A percentile compares a stretch with the other conserved stretches of the same genome.
Evolutionary conservation across 148 eudicot genomes (phyloP).

Genomic region (Cornus controversa): DNA sequence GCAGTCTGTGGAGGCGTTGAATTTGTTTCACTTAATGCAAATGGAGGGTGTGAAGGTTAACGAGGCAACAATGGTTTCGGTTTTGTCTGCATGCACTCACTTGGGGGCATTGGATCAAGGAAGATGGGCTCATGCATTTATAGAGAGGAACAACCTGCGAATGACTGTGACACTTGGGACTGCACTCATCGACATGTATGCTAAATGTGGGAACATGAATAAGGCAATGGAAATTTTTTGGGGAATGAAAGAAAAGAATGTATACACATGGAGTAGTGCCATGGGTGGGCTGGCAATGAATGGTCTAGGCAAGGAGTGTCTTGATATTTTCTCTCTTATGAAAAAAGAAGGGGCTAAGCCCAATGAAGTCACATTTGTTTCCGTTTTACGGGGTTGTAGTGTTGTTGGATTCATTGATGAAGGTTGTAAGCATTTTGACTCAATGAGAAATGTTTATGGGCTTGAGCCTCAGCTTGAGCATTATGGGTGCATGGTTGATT

Average conservation of each 20-base stretch:
- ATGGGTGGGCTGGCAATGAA: background rate
- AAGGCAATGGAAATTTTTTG: constrained; percentile 1
- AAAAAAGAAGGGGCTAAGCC: background rate
- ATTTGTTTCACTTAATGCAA: background rate
- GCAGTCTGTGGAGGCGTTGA: background rate
- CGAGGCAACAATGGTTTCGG: background rate
- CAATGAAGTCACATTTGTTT: constrained; percentile 15
- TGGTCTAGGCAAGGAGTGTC: background rate
- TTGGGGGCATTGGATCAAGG: background rate
- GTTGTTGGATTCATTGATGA: constrained; percentile 11
- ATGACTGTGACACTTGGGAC: background rate
- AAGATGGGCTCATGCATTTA: background rate
- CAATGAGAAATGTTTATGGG: constrained; percentile 3
- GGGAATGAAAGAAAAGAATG: background rate
- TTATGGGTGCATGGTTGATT: constrained; percentile 16
- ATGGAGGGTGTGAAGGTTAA: background rate
- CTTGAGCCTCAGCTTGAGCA: constrained; percentile 14
- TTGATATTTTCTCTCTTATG: background rate
- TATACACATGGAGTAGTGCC: constrained; percentile 8
- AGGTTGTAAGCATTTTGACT: constrained; percentile 8
- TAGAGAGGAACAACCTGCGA: background rate
- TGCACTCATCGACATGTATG: background rate
- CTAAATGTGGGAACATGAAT: background rate
- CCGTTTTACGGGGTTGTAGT: constrained; percentile 16
- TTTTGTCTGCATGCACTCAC: background rate